A percentile compares a stretch with the other conserved stretches of the same genome.
phyloP scores from a whole-genome alignment of 176 grass and related monocot genomes.

The Paspalum notatum region DNA sequence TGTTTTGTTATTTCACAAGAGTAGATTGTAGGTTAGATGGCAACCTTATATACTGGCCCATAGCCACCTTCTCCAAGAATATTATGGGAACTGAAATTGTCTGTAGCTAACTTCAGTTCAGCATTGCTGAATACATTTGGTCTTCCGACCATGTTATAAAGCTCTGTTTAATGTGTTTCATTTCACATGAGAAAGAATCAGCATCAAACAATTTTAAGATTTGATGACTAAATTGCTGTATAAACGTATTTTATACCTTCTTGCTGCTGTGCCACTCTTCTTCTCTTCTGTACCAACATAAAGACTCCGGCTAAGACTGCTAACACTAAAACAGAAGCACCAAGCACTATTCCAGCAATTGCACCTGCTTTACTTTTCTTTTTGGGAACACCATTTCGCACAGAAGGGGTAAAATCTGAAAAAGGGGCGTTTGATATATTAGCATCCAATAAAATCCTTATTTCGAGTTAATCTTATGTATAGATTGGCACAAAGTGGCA shows the following conservation, averaged over 20 bases:
- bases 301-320: background rate
- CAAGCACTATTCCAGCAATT: constrained; percentile 25
- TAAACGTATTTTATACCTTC: constrained; percentile 9
- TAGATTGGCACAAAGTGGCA: background rate
- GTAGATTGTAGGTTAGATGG: background rate
- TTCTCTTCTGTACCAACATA: constrained; percentile 18
- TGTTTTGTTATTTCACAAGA: background rate
- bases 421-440: background rate
- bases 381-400: constrained; percentile 26
- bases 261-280: constrained; percentile 13
- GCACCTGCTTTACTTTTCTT: constrained; percentile 26
- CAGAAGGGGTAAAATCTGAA: constrained; percentile 28
- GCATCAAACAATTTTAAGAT: background rate
- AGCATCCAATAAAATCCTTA: background rate
- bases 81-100: constrained; percentile 10
- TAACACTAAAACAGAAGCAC: background rate
- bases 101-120: constrained; percentile 23
- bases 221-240: background rate
- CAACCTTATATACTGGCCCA: constrained; percentile 26
- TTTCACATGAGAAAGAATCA: background rate
- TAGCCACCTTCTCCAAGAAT: constrained; percentile 26
- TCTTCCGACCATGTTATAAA: constrained; percentile 21
- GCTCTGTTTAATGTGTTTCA: constrained; percentile 9
- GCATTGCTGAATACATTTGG: constrained; percentile 16
- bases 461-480: background rate